These are phyloP conservation scores for Raddia guianensis DNA, from an alignment of 176 grass and related monocot species.

Conservation along the genomic window DNA sequence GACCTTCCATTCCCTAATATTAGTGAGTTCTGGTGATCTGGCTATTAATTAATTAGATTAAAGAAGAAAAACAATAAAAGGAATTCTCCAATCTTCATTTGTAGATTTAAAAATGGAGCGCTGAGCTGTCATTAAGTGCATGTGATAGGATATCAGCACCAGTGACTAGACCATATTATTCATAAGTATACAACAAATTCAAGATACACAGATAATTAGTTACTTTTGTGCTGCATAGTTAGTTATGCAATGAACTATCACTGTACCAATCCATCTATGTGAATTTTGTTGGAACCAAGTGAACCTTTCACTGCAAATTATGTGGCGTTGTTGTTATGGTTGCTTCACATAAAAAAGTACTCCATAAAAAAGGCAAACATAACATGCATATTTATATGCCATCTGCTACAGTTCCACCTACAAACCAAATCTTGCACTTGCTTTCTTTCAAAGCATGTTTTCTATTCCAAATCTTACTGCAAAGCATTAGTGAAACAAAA, in stretches of 20 bases:
- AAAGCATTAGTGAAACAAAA: neutral
- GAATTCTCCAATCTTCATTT: conserved; percentile 4
- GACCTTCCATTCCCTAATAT: conserved; percentile 6
- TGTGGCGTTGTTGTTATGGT: neutral
- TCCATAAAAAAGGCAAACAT: neutral
- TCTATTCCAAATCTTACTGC: neutral
- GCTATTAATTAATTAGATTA: conserved; percentile 29
- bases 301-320: neutral
- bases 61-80: neutral
- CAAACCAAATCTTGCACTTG: conserved; percentile 7
- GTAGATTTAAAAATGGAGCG: conserved; percentile 5
- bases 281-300: neutral
- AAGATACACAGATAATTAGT: conserved; percentile 24
- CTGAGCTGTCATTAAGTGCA: neutral
- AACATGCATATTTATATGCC: neutral
- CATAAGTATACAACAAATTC: neutral
- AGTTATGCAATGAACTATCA: conserved; percentile 16
- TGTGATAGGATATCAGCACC: neutral
- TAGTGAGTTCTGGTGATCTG: neutral
- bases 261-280: neutral
- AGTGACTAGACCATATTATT: neutral
- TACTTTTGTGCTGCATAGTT: neutral
- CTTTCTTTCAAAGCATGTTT: conserved; percentile 5
- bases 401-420: neutral
- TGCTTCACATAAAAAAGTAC: neutral